phyloP scores from a whole-genome alignment of 352 stramenopile species.

The Globisporangium irregulare region DNA sequence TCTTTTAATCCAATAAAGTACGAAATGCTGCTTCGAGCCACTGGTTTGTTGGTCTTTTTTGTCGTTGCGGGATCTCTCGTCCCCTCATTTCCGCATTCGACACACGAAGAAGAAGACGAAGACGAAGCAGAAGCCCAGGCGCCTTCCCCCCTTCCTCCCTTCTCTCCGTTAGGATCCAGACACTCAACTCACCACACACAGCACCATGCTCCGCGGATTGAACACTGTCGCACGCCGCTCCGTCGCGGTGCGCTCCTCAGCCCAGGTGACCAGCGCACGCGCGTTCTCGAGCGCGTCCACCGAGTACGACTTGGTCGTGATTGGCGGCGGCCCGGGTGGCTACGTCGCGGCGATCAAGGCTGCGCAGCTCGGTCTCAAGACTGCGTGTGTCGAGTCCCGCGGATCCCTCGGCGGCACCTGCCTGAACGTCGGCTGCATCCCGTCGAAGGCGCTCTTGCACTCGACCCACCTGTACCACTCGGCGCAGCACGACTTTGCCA shows the following conservation, averaged over 20 bases:
- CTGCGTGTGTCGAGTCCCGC: slow-evolving; percentile 96
- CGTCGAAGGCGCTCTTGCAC: slow-evolving; percentile 97
- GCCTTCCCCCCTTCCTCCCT: background rate
- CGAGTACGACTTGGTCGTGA: slow-evolving; percentile 86
- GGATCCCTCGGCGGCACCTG: slow-evolving; percentile 96
- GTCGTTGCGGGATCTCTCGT: slow-evolving; percentile 8
- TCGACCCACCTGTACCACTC: slow-evolving; percentile 96
- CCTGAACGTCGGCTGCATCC: slow-evolving; percentile 99
- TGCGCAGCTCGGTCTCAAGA: slow-evolving; percentile 97
- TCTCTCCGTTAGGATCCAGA: background rate
- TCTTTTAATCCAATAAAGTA: background rate
- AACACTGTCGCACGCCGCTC: slow-evolving; percentile 40
- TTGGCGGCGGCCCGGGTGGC: slow-evolving; percentile 96
- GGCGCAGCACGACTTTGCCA: slow-evolving; percentile 95
- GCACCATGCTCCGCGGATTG: slow-evolving; percentile 30
- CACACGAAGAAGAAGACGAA: slow-evolving; percentile 8
- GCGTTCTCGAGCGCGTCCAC: slow-evolving; percentile 46
- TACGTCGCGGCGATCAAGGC: slow-evolving; percentile 99
- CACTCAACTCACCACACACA: background rate
- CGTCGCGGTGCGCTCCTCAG: slow-evolving; percentile 20
- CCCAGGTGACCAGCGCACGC: slow-evolving; percentile 24
- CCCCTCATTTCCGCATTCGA: slow-evolving; percentile 19
- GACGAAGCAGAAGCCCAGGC: background rate
- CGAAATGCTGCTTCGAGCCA: slow-evolving; percentile 16
- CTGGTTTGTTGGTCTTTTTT: background rate